phyloP scores from a whole-genome alignment of 1,139 yeast genomes.

The Yarrowia galli region DNA sequence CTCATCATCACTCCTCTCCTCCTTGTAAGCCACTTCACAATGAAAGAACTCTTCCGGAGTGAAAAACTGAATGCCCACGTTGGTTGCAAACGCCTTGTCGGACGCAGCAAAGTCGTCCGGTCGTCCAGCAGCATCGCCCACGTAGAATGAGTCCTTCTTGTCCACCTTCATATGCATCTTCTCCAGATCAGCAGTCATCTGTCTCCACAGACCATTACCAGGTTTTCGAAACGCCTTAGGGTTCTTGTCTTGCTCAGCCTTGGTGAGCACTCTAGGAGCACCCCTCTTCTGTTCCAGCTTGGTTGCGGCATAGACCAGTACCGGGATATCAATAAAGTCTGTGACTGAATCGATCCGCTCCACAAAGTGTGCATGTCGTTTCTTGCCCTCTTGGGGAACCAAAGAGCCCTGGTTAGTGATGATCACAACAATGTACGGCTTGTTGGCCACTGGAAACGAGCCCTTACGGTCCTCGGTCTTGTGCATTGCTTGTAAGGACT shows the following conservation, averaged over 20 bases:
- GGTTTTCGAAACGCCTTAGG: slow-evolving; percentile 74
- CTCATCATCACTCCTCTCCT: background rate
- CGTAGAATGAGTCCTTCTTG: slow-evolving; percentile 62
- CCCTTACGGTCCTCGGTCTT: slow-evolving; percentile 10
- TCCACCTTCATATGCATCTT: slow-evolving; percentile 50
- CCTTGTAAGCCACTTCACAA: slow-evolving; percentile 5
- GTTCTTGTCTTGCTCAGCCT: slow-evolving; percentile 49
- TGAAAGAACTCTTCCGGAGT: slow-evolving; percentile 70
- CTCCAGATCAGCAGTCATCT: slow-evolving; percentile 53
- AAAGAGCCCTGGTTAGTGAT: slow-evolving; percentile 90
- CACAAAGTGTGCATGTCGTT: slow-evolving; percentile 60
- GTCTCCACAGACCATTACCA: slow-evolving; percentile 70
- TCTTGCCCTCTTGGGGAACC: slow-evolving; percentile 55
- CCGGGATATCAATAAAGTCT: slow-evolving; percentile 47
- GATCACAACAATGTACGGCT: slow-evolving; percentile 60
- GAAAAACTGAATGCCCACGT: slow-evolving; percentile 60
- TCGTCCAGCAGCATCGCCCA: slow-evolving; percentile 98
- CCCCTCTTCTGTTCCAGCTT: slow-evolving; percentile 44
- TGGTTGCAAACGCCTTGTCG: slow-evolving; percentile 72
- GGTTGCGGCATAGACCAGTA: slow-evolving; percentile 66
- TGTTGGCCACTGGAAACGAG: slow-evolving; percentile 23
- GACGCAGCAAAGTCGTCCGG: slow-evolving; percentile 76
- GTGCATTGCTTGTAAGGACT: slow-evolving; percentile 38
- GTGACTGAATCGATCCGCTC: slow-evolving; percentile 56
- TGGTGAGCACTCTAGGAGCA: slow-evolving; percentile 30